phyloP scores from a whole-genome alignment of 768 basidiomycete species.

The Leccinum variicolor region DNA sequence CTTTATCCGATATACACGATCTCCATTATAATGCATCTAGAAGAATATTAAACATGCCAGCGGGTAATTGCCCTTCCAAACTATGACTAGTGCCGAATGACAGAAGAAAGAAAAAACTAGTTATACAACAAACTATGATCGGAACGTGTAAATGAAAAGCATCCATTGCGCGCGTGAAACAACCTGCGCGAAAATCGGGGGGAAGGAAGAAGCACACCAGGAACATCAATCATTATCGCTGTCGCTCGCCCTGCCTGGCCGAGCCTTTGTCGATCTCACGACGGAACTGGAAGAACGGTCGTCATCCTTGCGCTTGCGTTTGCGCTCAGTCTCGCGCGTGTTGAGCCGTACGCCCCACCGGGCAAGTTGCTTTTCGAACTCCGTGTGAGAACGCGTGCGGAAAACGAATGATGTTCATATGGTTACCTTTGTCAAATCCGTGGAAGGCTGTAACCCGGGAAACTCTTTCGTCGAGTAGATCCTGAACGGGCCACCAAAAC shows the following conservation, averaged over 20 bases:
- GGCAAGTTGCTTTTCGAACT: conserved; percentile 29
- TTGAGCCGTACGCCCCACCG: conserved; percentile 34
- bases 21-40: conserved; percentile 11
- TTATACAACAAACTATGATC: conserved; percentile 14
- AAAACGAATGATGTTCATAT: neutral
- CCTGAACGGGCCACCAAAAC: conserved; percentile 62
- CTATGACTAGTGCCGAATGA: conserved; percentile 8
- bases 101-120: neutral
- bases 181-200: neutral
- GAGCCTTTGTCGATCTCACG: conserved; percentile 1
- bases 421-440: conserved; percentile 61
- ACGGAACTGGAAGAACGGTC: conserved; percentile 5
- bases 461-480: conserved; percentile 76
- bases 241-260: conserved; percentile 16
- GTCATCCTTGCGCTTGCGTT: conserved; percentile 31
- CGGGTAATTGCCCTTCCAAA: conserved; percentile 1
- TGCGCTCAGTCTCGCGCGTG: conserved; percentile 36
- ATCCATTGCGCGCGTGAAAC: conserved; percentile 7
- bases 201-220: neutral
- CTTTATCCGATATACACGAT: neutral
- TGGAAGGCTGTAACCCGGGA: conserved; percentile 66
- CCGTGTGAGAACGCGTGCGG: neutral
- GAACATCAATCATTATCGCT: conserved; percentile 24
- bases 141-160: conserved; percentile 2
- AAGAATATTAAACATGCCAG: conserved; percentile 3